These are phyloP conservation scores for Dorcoceras hygrometricum DNA, from an alignment of 257 asterid species.

Conservation along the genomic window DNA sequence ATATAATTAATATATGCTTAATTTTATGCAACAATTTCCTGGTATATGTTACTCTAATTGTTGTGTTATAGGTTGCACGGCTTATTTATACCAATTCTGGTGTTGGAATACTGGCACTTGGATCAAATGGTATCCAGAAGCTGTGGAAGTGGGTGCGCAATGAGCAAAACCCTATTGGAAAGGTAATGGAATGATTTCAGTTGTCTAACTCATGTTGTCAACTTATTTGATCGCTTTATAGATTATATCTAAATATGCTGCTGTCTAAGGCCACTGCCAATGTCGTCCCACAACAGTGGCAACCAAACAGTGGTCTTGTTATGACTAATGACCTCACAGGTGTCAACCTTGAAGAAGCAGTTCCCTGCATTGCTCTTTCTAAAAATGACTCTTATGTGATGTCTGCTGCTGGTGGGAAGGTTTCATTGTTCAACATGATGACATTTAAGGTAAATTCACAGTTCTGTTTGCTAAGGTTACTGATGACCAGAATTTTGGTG, in stretches of 20 bases:
- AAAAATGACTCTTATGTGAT: constrained; percentile 80
- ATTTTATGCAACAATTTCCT: constrained; percentile 18
- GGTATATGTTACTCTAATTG: constrained; percentile 25
- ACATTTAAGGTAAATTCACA: constrained; percentile 58
- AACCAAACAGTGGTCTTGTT: constrained; percentile 72
- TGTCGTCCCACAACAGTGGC: constrained; percentile 68
- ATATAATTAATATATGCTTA: constrained; percentile 13
- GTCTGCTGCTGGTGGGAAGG: constrained; percentile 88
- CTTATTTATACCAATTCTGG: constrained; percentile 93
- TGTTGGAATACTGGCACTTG: constrained; percentile 81
- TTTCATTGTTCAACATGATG: constrained; percentile 79
- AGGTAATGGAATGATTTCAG: constrained; percentile 42
- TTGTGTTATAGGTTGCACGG: constrained; percentile 75
- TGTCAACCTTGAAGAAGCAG: constrained; percentile 76
- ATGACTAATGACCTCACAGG: constrained; percentile 68
- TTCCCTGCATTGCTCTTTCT: constrained; percentile 83
- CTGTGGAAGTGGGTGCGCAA: constrained; percentile 93
- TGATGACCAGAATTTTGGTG: constrained; percentile 7
- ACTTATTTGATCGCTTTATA: not conserved
- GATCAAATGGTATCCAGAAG: constrained; percentile 85
- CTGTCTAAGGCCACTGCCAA: constrained; percentile 64
- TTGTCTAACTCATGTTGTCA: not conserved
- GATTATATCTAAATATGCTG: constrained; percentile 24
- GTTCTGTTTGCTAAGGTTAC: not conserved
- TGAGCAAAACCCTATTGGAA: constrained; percentile 86